Base-by-base conservation (phyloP, 352 stramenopile species). In the Phytopythium sindhum region DNA sequence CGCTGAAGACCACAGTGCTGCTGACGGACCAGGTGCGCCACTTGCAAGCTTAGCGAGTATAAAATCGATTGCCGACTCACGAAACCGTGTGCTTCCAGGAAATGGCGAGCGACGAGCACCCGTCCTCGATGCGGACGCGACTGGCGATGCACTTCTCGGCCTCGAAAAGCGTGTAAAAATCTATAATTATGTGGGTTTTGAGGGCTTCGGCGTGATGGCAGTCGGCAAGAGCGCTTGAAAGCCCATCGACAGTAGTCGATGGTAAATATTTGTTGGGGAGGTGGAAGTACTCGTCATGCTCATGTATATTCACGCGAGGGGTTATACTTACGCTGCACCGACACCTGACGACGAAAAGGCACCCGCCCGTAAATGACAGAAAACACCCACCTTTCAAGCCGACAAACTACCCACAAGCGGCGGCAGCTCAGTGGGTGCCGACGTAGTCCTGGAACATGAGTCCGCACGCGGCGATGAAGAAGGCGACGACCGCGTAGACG, bases 1-100 rank as follows among this genome's bases (percentile, higher is more conserved):
- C 83, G 4, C 57, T 83, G 2, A 89, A 90, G 63, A 65, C 72
- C 5, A 74, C 69, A 9, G 67, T 66, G 4, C 67, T 87, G n/a
- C 50, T 84, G 29, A 74, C 69, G 21, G 73, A 82, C 7, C 57
- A 84, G 68, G 77, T 84, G 48, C 10, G 57, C 26, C 23, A 15
- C 23, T 10, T 12, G 6, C 10, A 28, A 28, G 7, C n/a, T 15
- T 12, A 5, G 10, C 23, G n/a, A 15, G 4, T 51, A 23, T 21
- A 19, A 15, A 29, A 1, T 28, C 6, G 23, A 45, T 1, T 28
- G 44, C 4, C 26, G 15, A 14, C 48, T 31, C 14, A 55, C 48
- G 17, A 23, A 9, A 23, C 35, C 33, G 21, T 37, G n/a, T 45
- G 42, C 33, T 14, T 12, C 2, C 39, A 78, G 73, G 73, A 74